Evolutionary conservation across 768 basidiomycete species (phyloP), one percentile per base, ranked within the genome.

Genomic region (Boletus patriciae): DNA sequence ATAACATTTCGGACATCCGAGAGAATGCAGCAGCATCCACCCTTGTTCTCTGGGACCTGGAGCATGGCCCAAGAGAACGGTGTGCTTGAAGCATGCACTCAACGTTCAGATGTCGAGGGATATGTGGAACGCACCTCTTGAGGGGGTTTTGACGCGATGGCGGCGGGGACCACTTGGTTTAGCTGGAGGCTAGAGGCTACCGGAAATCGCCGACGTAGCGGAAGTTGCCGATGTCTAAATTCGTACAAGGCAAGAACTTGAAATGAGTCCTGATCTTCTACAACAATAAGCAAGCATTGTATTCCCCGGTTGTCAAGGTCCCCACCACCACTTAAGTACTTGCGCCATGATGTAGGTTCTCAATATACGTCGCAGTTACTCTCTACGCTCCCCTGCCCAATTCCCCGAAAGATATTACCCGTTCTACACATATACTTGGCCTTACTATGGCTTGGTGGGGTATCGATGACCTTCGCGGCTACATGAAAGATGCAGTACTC

Each of bases 401-500:
- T 36, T 16, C 29, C 44, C 31, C 50, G 37, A 36, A 46, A 34
- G 27, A 46, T 25, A 50, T 19, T 10, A 2, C 23, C 23, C 43
- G 16, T 36, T 45, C 50, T 38, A 31, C 54, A 27, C 45, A 9
- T 36, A 46, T 11, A 53, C 9, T 50, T 41, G 12, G 36, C 45
- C 13, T 13, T 27, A 29, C 40, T 23, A 72, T 72, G 70, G 13
- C 66, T 45, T 70, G 61, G 62, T 62, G 60, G 56, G 73, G 66
- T 40, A 57, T 71, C 45, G 73, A 73, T 42, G 68, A 73, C 59
- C 63, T 75, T 50, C 70, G 62, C 21, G 69, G 64, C 31, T 73
- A 73, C 57, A 71, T 73, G 61, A 66, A 61, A 52, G 73, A 73
- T 58, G 72, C 72, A 19, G 53, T 68, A 15, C 66, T 73, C 44